These are phyloP conservation scores for Fusarium incarnatum DNA, from an alignment of 2,329 filamentous ascomycete species.

Conservation along the genomic window DNA sequence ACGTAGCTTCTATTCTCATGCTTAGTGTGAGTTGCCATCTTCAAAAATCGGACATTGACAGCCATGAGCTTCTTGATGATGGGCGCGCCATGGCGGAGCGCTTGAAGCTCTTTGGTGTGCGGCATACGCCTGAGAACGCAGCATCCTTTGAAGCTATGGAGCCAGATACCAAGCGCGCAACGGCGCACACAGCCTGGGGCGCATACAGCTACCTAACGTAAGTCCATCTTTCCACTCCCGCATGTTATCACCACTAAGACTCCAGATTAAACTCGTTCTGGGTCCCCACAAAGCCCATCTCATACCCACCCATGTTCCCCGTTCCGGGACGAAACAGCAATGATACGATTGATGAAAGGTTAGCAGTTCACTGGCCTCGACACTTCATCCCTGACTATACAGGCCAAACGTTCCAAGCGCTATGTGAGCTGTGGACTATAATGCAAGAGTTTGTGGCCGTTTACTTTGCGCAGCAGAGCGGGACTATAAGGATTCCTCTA, in stretches of 20 bases:
- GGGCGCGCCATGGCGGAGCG: constrained; percentile 22
- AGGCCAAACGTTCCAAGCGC: constrained; percentile 30
- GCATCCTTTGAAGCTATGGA: constrained; percentile 10
- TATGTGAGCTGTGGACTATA: constrained; percentile 37
- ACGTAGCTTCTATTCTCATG: constrained; percentile 33
- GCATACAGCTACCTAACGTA: constrained; percentile 33
- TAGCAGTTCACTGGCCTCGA: constrained; percentile 31
- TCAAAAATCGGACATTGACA: neutral
- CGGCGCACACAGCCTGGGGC: constrained; percentile 18
- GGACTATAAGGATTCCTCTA: constrained; percentile 9
- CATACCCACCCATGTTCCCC: constrained; percentile 29
- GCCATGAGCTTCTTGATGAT: constrained; percentile 17
- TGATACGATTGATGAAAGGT: constrained; percentile 22
- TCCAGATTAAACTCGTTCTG: constrained; percentile 21
- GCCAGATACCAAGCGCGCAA: constrained; percentile 15
- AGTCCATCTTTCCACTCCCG: neutral
- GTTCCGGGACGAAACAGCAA: constrained; percentile 18
- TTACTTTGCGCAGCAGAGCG: constrained; percentile 13
- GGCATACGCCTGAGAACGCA: constrained; percentile 21
- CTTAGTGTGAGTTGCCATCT: constrained; percentile 20
- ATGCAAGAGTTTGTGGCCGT: constrained; percentile 33
- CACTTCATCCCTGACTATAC: constrained; percentile 24
- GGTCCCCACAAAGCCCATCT: constrained; percentile 17
- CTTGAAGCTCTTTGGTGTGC: constrained; percentile 18
- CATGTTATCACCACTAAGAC: neutral